Conservation (phyloP, 2,329 filamentous ascomycete species). For the Berkeleyomyces basicola region DNA sequence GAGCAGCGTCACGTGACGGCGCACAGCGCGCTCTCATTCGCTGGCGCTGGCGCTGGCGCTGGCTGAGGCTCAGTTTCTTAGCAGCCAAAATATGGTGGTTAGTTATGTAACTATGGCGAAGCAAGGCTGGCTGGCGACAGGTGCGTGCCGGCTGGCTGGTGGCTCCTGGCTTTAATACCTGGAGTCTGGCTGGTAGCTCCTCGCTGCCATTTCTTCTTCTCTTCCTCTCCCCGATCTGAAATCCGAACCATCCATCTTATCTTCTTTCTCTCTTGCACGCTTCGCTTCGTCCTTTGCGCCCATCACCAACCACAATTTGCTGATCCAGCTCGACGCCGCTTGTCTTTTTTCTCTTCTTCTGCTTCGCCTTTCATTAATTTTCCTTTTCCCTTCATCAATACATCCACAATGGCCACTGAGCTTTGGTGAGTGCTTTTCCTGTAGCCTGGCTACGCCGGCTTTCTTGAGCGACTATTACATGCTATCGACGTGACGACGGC, state of each 20-base stretch:
- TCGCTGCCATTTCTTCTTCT: not conserved
- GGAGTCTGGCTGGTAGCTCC: not conserved
- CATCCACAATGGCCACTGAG: slow-evolving; percentile 57
- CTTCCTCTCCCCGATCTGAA: not conserved
- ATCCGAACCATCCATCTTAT: not conserved
- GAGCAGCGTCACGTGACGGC: not conserved
- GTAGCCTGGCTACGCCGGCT: not conserved
- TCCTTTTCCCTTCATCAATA: slow-evolving; percentile 17
- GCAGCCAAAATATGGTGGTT: not conserved
- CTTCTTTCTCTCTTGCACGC: not conserved
- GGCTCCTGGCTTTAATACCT: not conserved
- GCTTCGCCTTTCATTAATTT: not conserved
- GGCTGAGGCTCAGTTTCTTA: not conserved
- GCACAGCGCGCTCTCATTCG: not conserved
- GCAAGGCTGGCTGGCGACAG: not conserved
- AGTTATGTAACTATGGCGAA: not conserved
- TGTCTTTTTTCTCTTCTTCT: not conserved
- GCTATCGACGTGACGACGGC: slow-evolving; percentile 15
- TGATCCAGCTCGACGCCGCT: not conserved
- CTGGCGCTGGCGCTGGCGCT: not conserved
- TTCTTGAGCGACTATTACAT: no score
- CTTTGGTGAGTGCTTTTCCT: slow-evolving; percentile 52
- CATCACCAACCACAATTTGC: slow-evolving; percentile 1
- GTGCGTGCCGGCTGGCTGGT: not conserved
- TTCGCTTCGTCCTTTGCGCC: slow-evolving; percentile 2